Conservation (phyloP, 257 asterid species). For the Forsythia viridissima region DNA sequence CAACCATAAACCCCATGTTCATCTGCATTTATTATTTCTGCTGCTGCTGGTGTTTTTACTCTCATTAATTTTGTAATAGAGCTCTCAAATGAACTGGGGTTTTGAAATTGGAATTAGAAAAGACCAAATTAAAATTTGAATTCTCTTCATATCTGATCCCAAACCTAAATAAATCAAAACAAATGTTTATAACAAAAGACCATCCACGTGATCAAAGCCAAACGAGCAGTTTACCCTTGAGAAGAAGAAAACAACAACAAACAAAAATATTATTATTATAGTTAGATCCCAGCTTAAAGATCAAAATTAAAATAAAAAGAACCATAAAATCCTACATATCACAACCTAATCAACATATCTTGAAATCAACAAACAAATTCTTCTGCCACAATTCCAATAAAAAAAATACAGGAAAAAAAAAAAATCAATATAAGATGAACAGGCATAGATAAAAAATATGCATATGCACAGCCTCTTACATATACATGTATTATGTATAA, state of each 20-base stretch:
- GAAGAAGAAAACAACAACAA: background rate
- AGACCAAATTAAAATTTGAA: background rate
- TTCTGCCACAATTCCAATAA: background rate
- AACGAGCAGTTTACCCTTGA: background rate
- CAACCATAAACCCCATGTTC: background rate
- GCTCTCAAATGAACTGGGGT: background rate
- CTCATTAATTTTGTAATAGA: background rate
- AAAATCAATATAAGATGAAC: background rate
- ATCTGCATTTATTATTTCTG: too few species aligned
- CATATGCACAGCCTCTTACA: too few species aligned
- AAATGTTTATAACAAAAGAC: background rate
- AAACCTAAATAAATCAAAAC: background rate
- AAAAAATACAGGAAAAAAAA: background rate
- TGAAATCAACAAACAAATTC: slow-evolving; percentile 6
- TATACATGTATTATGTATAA: too few species aligned
- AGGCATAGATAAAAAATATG: too few species aligned
- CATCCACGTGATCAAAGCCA: background rate
- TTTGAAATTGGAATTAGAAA: background rate
- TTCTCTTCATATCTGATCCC: background rate
- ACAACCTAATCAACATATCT: slow-evolving; percentile 6
- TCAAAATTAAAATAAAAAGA: background rate
- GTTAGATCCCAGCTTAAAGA: background rate
- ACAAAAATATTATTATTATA: too few species aligned
- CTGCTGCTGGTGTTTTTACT: background rate
- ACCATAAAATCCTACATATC: background rate